Evolutionary conservation across 371 early-diverging fungal genomes (phyloP).

Genomic region (Circinella umbellata): DNA sequence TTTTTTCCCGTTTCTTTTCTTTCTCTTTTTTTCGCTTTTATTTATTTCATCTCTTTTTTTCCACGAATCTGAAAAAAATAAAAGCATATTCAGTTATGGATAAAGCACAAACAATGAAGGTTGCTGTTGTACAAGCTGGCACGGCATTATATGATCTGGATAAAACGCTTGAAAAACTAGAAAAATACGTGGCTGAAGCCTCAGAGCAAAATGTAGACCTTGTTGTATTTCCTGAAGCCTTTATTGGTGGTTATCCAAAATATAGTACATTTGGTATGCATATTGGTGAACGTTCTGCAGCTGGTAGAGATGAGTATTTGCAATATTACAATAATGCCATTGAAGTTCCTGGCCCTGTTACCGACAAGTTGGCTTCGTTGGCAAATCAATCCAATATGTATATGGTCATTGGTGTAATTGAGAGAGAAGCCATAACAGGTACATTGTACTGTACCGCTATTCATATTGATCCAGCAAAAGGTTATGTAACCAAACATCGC

Average conservation of each 20-base stretch:
- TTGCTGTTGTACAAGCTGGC: conserved; percentile 26
- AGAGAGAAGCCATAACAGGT: conserved; percentile 14
- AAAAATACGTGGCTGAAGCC: conserved; percentile 19
- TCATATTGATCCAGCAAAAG: conserved; percentile 19
- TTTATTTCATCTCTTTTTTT: too few species aligned
- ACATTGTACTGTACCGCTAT: conserved; percentile 27
- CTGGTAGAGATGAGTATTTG: conserved; percentile 22
- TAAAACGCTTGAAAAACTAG: conserved; percentile 18
- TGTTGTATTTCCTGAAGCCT: conserved; percentile 29
- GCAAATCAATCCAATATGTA: conserved; percentile 13
- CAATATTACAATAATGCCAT: conserved; percentile 19
- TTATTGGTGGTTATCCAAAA: conserved; percentile 26
- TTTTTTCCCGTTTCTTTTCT: too few species aligned
- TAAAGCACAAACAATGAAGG: not conserved
- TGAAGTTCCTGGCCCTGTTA: conserved; percentile 22
- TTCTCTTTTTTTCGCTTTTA: too few species aligned
- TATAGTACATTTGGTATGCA: conserved; percentile 20
- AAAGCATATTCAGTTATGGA: too few species aligned
- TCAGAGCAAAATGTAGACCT: conserved; percentile 8
- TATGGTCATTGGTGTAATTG: conserved; percentile 30
- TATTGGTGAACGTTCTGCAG: conserved; percentile 20
- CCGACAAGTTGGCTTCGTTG: conserved; percentile 16
- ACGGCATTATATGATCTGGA: conserved; percentile 19
- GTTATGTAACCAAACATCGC: conserved; percentile 26
- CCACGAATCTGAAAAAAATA: too few species aligned